Percentiles rank a stretch among this genome's conserved stretches.
Conservation (phyloP, 2,329 filamentous ascomycete genomes). For the Monosporascus sp. region DNA sequence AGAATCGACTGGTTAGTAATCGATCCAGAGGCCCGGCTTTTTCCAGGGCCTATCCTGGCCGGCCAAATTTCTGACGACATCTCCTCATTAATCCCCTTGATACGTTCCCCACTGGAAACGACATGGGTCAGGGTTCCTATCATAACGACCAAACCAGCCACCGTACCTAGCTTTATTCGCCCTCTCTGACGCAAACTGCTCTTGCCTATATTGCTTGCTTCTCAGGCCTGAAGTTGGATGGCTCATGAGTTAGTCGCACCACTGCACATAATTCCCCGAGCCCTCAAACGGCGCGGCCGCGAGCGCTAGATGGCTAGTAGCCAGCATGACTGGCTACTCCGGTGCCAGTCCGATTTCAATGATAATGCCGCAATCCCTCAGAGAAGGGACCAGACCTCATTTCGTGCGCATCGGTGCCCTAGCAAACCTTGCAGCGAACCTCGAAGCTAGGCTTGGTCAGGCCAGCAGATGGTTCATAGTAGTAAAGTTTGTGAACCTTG, state of each 20-base stretch:
- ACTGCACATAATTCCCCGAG: too few species aligned
- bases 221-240: background rate
- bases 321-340: too few species aligned
- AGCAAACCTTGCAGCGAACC: background rate
- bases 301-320: too few species aligned
- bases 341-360: too few species aligned
- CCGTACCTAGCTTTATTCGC: conserved; percentile 11
- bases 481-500: background rate
- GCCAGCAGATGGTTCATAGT: background rate
- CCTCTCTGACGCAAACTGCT: conserved; percentile 11
- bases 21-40: conserved; percentile 6
- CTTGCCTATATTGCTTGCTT: background rate
- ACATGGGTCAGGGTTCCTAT: conserved; percentile 37
- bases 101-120: conserved; percentile 20
- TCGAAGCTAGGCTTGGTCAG: background rate
- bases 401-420: too few species aligned
- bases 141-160: conserved; percentile 13
- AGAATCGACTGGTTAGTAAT: background rate
- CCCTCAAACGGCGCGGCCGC: too few species aligned
- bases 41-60: conserved; percentile 11
- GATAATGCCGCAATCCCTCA: too few species aligned
- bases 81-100: conserved; percentile 18
- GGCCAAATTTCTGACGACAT: conserved; percentile 28
- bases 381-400: too few species aligned
- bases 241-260: too few species aligned